Conservation (phyloP, 2,329 filamentous ascomycete species). For the Neonectria ditissima region DNA sequence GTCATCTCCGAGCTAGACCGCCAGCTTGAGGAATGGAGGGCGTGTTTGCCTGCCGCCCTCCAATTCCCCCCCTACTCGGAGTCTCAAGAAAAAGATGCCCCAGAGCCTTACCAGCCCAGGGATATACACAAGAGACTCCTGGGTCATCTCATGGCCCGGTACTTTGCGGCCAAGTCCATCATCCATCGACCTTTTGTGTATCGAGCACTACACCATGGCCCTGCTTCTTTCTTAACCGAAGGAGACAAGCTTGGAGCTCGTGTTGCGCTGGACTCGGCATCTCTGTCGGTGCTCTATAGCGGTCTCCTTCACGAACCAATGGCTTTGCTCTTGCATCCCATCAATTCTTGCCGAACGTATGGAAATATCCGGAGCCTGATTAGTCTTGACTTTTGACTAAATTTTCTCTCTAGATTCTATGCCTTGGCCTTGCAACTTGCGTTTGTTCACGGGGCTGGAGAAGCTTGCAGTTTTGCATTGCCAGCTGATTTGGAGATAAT, state of each 20-base stretch:
- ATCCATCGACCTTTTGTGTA: conserved; percentile 29
- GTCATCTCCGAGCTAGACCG: conserved; percentile 31
- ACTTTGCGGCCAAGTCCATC: conserved; percentile 15
- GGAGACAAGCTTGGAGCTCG: conserved; percentile 11
- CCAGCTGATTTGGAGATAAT: conserved; percentile 10
- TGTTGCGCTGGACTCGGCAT: conserved; percentile 11
- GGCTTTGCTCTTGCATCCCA: conserved; percentile 24
- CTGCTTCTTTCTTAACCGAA: background rate
- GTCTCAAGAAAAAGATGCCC: background rate
- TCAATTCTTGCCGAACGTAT: conserved; percentile 33
- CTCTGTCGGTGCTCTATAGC: background rate
- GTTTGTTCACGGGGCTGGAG: conserved; percentile 6
- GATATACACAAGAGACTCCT: conserved; percentile 12
- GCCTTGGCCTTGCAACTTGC: conserved; percentile 29
- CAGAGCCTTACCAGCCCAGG: background rate
- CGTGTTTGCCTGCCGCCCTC: conserved; percentile 23
- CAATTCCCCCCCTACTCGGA: conserved; percentile 16
- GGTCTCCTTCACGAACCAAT: conserved; percentile 28
- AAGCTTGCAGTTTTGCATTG: background rate
- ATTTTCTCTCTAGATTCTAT: conserved; percentile 17
- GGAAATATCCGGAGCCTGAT: background rate
- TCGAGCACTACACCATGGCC: conserved; percentile 16
- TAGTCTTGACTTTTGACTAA: too few species aligned
- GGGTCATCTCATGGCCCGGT: conserved; percentile 12
- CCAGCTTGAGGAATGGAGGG: conserved; percentile 34